These are phyloP conservation scores for Pyricularia sp. DNA, from an alignment of 2,329 filamentous ascomycete genomes.

Conservation along the genomic window DNA sequence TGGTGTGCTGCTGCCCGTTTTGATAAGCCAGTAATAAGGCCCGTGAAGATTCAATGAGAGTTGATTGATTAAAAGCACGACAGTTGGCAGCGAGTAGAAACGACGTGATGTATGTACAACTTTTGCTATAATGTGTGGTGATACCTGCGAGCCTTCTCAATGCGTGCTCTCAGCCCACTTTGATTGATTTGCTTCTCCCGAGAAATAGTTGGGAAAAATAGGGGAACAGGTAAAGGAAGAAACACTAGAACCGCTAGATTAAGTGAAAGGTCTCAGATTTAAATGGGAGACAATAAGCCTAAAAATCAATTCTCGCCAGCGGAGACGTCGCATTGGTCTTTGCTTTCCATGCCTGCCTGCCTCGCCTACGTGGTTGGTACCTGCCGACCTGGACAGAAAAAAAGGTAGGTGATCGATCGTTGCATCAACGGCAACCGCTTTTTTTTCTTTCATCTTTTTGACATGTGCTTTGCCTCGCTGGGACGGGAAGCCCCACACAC, in stretches of 20 bases:
- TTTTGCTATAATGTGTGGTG: background rate
- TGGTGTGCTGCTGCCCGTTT: background rate
- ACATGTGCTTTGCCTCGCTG: background rate
- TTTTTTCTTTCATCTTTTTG: background rate
- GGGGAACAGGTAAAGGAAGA: background rate
- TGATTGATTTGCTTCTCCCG: background rate
- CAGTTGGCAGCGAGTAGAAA: background rate
- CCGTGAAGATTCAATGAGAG: background rate
- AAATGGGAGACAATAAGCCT: background rate
- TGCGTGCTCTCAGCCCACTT: background rate
- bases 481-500: background rate
- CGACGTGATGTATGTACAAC: background rate
- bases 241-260: background rate
- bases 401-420: background rate
- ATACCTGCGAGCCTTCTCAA: background rate
- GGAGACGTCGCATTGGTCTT: background rate
- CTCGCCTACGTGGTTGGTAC: background rate
- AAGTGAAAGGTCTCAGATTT: background rate
- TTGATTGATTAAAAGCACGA: background rate
- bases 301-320: background rate
- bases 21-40: background rate
- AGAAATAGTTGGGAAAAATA: background rate
- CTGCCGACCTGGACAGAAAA: background rate
- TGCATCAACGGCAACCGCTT: background rate
- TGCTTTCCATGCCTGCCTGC: background rate